Conservation (phyloP, 1,284 basidiomycete species). For the Sphagnurus paluster region DNA sequence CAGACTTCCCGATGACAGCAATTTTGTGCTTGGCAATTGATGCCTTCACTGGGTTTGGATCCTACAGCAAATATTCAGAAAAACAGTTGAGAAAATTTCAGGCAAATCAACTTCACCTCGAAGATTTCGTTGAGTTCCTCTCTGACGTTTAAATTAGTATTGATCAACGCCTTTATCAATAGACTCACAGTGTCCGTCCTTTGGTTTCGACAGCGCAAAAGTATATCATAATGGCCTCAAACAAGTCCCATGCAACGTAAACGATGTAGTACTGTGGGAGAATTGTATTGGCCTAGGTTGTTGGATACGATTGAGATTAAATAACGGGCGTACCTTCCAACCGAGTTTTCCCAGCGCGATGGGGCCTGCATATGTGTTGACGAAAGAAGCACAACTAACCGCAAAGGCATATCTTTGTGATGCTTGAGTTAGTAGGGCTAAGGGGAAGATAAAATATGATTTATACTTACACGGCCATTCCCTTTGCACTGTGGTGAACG, state of each 20-base stretch:
- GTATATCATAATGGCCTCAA: constrained; percentile 36
- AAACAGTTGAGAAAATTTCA: not conserved
- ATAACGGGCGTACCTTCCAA: constrained; percentile 35
- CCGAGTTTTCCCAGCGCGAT: constrained; percentile 49
- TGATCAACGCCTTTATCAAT: not conserved
- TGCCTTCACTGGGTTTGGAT: constrained; percentile 38
- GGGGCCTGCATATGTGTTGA: constrained; percentile 50
- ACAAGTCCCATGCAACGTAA: constrained; percentile 38
- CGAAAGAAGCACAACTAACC: constrained; percentile 49
- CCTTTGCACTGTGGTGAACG: constrained; percentile 45
- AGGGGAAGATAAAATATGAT: not conserved
- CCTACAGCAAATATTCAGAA: constrained; percentile 20
- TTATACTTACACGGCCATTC: constrained; percentile 46
- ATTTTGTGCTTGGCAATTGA: constrained; percentile 38
- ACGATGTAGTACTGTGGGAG: constrained; percentile 36
- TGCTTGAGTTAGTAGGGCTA: not conserved
- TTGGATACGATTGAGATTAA: not conserved
- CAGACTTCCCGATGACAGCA: constrained; percentile 34
- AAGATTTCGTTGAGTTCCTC: constrained; percentile 46
- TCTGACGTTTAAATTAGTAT: constrained; percentile 19
- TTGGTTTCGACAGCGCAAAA: constrained; percentile 42
- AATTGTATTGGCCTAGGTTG: not conserved
- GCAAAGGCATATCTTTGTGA: constrained; percentile 38
- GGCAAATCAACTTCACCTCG: constrained; percentile 21
- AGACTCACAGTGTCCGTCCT: constrained; percentile 39